Evolutionary conservation across 1,284 basidiomycete genomes (phyloP).

Genomic region (Leccinum subrobustum): DNA sequence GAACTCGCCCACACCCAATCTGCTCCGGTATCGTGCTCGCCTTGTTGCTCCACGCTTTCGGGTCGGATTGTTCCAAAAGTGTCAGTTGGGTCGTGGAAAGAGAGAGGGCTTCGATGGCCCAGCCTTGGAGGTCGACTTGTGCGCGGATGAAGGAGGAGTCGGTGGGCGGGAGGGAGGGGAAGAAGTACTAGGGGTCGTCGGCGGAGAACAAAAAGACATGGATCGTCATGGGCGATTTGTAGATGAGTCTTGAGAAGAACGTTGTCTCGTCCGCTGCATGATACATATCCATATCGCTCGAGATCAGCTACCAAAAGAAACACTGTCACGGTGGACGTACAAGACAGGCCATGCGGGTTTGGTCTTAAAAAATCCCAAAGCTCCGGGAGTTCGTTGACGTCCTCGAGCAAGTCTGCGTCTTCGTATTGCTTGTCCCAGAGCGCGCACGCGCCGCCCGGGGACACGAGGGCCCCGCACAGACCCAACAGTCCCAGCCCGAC

Average conservation of each 20-base stretch:
- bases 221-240: slow-evolving; percentile 94
- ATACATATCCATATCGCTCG: too few relatives aligned
- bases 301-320: too few relatives aligned
- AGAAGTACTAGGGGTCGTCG: slow-evolving; percentile 78
- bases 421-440: slow-evolving; percentile 94
- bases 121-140: too few relatives aligned
- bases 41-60: too few relatives aligned
- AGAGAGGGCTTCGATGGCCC: too few relatives aligned
- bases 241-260: slow-evolving; percentile 51
- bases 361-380: slow-evolving; percentile 53
- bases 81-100: too few relatives aligned
- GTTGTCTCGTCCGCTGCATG: too few relatives aligned
- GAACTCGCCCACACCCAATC: slow-evolving; percentile 81
- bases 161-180: slow-evolving; percentile 73
- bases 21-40: too few relatives aligned
- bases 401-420: slow-evolving; percentile 82
- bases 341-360: too few relatives aligned
- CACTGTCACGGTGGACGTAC: too few relatives aligned
- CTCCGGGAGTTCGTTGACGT: slow-evolving; percentile 90
- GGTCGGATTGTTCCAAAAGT: too few relatives aligned
- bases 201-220: slow-evolving; percentile 97
- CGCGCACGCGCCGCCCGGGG: slow-evolving; percentile 69
- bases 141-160: slow-evolving; percentile 32
- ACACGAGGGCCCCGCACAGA: slow-evolving; percentile 85
- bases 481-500: slow-evolving; percentile 97